These are phyloP conservation scores for Fraxinus platypoda DNA, from an alignment of 305 asterid species.

Conservation along the genomic window DNA sequence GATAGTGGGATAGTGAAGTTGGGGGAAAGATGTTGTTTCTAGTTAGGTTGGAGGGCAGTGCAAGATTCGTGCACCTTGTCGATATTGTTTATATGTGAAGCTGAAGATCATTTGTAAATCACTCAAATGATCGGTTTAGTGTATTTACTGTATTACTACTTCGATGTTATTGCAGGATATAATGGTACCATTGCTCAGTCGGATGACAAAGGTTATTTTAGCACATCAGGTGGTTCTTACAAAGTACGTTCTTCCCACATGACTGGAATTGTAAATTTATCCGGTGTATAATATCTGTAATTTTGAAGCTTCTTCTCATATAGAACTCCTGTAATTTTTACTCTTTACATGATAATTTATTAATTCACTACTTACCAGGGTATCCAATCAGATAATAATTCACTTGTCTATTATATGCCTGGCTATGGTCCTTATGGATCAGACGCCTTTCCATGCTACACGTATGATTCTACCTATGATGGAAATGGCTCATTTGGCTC, in stretches of 20 bases:
- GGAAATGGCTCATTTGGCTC: slow-evolving; percentile 38
- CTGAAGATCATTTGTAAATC: background rate
- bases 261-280: slow-evolving; percentile 1
- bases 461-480: slow-evolving; percentile 42
- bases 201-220: slow-evolving; percentile 49
- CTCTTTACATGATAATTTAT: slow-evolving; percentile 8
- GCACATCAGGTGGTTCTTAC: slow-evolving; percentile 40
- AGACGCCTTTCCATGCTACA: slow-evolving; percentile 48
- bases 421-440: slow-evolving; percentile 61
- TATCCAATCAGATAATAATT: slow-evolving; percentile 46
- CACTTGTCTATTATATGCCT: slow-evolving; percentile 54
- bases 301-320: background rate
- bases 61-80: background rate
- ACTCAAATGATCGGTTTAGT: background rate
- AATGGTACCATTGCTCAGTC: slow-evolving; percentile 45
- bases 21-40: background rate
- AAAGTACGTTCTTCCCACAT: slow-evolving; percentile 33
- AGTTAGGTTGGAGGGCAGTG: background rate
- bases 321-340: slow-evolving; percentile 6
- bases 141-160: background rate
- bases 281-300: slow-evolving; percentile 2
- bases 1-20: background rate
- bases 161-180: slow-evolving; percentile 39
- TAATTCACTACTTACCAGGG: slow-evolving; percentile 36
- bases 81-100: background rate